Base-by-base conservation (phyloP, 371 early-diverging fungal species). In the Parasitella parasitica region DNA sequence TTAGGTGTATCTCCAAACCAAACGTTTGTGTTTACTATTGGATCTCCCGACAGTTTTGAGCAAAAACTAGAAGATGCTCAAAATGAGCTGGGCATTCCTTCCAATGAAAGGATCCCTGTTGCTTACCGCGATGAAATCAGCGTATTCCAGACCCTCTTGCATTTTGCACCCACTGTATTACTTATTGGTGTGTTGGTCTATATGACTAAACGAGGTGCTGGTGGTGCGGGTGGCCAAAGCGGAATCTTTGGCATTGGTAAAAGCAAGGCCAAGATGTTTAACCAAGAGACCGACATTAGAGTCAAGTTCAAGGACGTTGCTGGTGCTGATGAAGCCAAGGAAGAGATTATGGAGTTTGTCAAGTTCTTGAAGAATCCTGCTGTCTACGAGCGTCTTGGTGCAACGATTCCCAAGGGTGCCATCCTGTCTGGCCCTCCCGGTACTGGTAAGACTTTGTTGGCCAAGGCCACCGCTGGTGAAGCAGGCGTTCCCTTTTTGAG, bases 281-380 rank as follows among this genome's bases (percentile, higher is more conserved):
- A 97, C 81, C 94, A 94, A 70, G 98, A 98, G 70, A 93, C 91
- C 4, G 94, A 94, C 52, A 91, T 98, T 54, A 83, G 92, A 64
- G 91, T 99, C 61, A 94, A 93, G 69, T 99, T 99, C 80, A 97
- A 97, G 83, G 99, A 99, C 77, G 99, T 99, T 0, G 99, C 99
- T 6, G 99, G 99, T 18, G 94, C 99, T 81, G 99, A 99, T 76
- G 94, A 94, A 72, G 99, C 99, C 57, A 99, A 99, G 80, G 95
- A 97, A 65, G 99, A 99, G 79, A 99, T 99, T 57, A 99, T 99
- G 96, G 99, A 99, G 84, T 98, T 99, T 89, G 99, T 99, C 57
- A 99, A 99, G 81, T 97, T 99, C 71, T 81, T 99, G 55, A 99
- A 99, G 77, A 93, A 99, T 71, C 99, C 99, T 24, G 90, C 84